phyloP scores from a whole-genome alignment of 2,329 filamentous ascomycete species.

The Chaetomiaceae sp. region DNA sequence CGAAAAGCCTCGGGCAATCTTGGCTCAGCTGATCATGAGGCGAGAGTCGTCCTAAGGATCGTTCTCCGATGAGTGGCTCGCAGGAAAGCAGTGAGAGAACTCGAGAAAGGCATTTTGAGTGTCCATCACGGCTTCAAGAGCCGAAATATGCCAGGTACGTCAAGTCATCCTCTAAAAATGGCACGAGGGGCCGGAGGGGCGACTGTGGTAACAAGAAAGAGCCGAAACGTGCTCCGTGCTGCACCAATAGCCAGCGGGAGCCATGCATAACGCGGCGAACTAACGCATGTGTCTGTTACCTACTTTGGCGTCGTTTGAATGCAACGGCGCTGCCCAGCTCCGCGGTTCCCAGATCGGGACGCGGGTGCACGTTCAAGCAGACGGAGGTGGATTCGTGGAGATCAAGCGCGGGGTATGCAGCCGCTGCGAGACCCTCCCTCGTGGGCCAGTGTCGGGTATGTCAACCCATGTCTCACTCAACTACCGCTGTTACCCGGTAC shows the following conservation, averaged over 20 bases:
- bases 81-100: too few relatives aligned
- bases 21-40: too few relatives aligned
- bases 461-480: neutral
- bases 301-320: neutral
- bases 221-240: neutral
- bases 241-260: constrained; percentile 4
- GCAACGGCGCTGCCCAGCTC: constrained; percentile 11
- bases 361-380: neutral
- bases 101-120: neutral
- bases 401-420: neutral
- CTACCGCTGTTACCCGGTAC: neutral
- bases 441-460: neutral
- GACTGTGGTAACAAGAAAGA: constrained; percentile 4
- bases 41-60: too few relatives aligned
- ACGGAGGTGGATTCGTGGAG: neutral
- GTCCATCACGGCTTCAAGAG: neutral
- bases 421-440: neutral
- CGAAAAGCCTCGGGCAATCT: neutral
- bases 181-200: too few relatives aligned
- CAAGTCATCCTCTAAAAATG: neutral
- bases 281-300: neutral
- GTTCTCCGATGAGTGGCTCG: too few relatives aligned
- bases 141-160: neutral
- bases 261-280: neutral
- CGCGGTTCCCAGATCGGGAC: constrained; percentile 12